Conservation (phyloP, 1,284 basidiomycete species). For the Boletus semigastroideus region DNA sequence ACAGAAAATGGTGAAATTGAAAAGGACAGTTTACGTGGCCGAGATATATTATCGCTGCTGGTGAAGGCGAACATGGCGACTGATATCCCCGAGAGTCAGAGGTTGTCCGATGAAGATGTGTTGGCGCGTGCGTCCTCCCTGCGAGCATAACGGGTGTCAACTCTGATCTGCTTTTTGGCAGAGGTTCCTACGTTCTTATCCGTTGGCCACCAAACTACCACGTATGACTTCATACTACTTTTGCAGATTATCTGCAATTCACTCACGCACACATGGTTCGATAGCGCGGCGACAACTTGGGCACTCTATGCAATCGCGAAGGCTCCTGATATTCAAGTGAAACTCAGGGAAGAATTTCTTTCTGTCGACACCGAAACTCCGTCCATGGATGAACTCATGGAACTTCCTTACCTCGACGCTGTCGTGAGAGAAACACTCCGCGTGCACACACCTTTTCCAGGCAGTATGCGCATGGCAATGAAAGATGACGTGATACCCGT, state of each 20-base stretch:
- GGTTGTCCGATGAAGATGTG: constrained; percentile 72
- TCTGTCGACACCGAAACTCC: constrained; percentile 49
- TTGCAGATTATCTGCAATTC: not conserved
- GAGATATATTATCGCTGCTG: constrained; percentile 55
- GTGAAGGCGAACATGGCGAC: constrained; percentile 66
- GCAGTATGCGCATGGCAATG: constrained; percentile 48
- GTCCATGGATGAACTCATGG: constrained; percentile 59
- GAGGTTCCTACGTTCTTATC: constrained; percentile 44
- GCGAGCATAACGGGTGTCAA: no score
- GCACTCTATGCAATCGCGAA: constrained; percentile 64
- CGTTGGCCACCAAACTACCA: constrained; percentile 80
- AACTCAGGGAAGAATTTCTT: constrained; percentile 68
- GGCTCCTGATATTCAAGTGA: constrained; percentile 56
- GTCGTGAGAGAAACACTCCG: no score
- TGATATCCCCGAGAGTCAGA: constrained; percentile 55
- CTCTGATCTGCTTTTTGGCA: constrained; percentile 3
- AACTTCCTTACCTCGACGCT: constrained; percentile 59
- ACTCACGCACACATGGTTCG: not conserved
- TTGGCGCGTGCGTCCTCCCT: constrained; percentile 57
- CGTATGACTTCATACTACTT: constrained; percentile 34
- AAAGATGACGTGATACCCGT: constrained; percentile 64
- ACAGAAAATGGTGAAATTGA: constrained; percentile 23
- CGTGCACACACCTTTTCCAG: constrained; percentile 63
- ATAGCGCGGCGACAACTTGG: constrained; percentile 55
- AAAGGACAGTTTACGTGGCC: constrained; percentile 34